A percentile compares a stretch with the other conserved stretches of the same genome.
phyloP scores from a whole-genome alignment of 371 early-diverging fungal genomes.

The Coelomomyces lativittatus region DNA sequence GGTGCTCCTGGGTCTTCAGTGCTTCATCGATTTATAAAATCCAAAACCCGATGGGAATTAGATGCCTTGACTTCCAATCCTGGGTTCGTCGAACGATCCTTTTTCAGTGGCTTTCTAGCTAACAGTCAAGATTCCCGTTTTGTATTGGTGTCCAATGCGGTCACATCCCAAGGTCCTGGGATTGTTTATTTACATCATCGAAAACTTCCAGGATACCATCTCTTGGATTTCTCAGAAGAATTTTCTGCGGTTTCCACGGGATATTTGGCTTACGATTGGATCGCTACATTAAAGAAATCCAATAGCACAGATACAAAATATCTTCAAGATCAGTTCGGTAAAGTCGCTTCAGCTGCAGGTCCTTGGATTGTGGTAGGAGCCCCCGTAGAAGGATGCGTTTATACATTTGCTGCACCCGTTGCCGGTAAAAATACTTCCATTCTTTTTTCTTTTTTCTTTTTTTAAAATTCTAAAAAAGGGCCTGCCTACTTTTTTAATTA shows the following conservation, averaged over 20 bases:
- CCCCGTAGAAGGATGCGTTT: slow-evolving; percentile 1
- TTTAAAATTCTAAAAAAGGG: too few relatives aligned
- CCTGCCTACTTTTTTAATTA: too few relatives aligned
- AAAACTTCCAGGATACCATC: neutral
- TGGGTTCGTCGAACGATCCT: neutral
- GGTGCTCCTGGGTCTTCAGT: too few relatives aligned
- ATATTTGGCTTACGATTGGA: neutral
- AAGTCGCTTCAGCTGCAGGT: neutral
- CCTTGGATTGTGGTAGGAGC: neutral
- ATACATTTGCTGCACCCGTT: neutral
- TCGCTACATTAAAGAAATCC: neutral
- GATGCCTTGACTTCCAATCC: neutral
- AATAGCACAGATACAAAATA: neutral
- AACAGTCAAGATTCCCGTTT: neutral
- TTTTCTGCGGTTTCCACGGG: neutral
- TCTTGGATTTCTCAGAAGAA: neutral
- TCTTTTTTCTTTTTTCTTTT: too few relatives aligned
- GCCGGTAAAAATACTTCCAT: neutral
- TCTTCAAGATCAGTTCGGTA: slow-evolving; percentile 1
- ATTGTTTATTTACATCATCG: neutral
- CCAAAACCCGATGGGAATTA: too few relatives aligned
- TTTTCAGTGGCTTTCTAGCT: neutral
- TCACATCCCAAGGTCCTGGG: neutral
- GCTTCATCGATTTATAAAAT: too few relatives aligned
- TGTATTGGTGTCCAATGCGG: neutral